phyloP scores from a whole-genome alignment of 108 stramenopile species.

The Cyclostephanos invisitatus region DNA sequence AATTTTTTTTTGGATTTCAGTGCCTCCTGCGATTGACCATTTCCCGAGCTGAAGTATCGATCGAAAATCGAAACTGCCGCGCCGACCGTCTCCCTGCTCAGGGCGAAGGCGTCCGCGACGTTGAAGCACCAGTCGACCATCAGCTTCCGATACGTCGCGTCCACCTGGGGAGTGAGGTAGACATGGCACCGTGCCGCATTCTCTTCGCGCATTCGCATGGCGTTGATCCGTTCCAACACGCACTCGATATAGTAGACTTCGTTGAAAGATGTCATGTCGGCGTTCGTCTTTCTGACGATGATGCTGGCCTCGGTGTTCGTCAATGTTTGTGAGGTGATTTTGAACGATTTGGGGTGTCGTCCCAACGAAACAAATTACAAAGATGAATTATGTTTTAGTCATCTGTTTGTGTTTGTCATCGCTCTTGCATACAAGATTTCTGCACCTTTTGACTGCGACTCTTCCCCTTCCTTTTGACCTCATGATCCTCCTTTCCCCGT shows the following conservation, averaged over 20 bases:
- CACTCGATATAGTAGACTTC: neutral
- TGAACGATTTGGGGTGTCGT: neutral
- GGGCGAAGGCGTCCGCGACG: constrained; percentile 18
- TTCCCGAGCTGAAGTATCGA: constrained; percentile 29
- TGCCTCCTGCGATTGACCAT: constrained; percentile 7
- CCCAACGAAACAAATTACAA: neutral
- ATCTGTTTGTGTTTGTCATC: too few relatives aligned
- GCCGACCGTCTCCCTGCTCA: constrained; percentile 24
- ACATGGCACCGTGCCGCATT: constrained; percentile 3
- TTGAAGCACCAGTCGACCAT: constrained; percentile 34
- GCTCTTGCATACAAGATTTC: too few relatives aligned
- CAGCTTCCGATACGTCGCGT: constrained; percentile 22
- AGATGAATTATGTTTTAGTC: neutral
- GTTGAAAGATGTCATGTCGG: neutral
- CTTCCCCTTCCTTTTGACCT: too few relatives aligned
- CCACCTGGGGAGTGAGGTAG: constrained; percentile 25
- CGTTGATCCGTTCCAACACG: constrained; percentile 6
- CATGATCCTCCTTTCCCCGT: too few relatives aligned
- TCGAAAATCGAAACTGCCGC: constrained; percentile 30
- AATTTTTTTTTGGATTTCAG: constrained; percentile 17
- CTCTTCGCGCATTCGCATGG: constrained; percentile 6
- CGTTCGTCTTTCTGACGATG: neutral
- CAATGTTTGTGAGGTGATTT: neutral
- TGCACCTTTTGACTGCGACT: too few relatives aligned
- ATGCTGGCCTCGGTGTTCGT: neutral